These are phyloP conservation scores for Hypoxylon sp. DNA, from an alignment of 2,329 filamentous ascomycete genomes.

Conservation along the genomic window DNA sequence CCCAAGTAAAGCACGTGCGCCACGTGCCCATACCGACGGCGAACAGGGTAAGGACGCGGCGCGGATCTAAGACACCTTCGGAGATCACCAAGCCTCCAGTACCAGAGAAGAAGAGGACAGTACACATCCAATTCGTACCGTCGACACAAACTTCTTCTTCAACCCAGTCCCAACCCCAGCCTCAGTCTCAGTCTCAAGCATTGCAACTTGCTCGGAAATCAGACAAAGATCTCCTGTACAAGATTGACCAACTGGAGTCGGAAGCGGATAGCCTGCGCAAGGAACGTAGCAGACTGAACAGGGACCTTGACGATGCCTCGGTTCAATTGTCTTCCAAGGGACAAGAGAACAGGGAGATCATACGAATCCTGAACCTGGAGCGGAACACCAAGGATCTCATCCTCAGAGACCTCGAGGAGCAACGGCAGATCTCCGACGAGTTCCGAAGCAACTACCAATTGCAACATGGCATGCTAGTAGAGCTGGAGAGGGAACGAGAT, in stretches of 20 bases:
- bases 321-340: constrained; percentile 51
- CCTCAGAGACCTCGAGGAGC: constrained; percentile 54
- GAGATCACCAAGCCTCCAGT: constrained; percentile 49
- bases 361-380: constrained; percentile 51
- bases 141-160: constrained; percentile 27
- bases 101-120: constrained; percentile 50
- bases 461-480: constrained; percentile 50
- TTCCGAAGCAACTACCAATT: constrained; percentile 55
- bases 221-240: constrained; percentile 53
- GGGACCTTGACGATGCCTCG: constrained; percentile 53
- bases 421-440: constrained; percentile 56
- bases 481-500: constrained; percentile 56
- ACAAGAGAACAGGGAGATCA: constrained; percentile 53
- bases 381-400: constrained; percentile 55
- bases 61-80: constrained; percentile 45
- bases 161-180: constrained; percentile 16
- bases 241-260: constrained; percentile 57
- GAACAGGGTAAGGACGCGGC: constrained; percentile 48
- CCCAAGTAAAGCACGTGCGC: constrained; percentile 52
- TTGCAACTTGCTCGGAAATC: constrained; percentile 49
- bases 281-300: constrained; percentile 51
- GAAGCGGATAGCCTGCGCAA: constrained; percentile 54
- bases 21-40: constrained; percentile 48
- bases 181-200: constrained; percentile 43
- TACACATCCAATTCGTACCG: constrained; percentile 53